Conservation (phyloP, 495 filamentous ascomycete species). For the Darksidea phi region DNA sequence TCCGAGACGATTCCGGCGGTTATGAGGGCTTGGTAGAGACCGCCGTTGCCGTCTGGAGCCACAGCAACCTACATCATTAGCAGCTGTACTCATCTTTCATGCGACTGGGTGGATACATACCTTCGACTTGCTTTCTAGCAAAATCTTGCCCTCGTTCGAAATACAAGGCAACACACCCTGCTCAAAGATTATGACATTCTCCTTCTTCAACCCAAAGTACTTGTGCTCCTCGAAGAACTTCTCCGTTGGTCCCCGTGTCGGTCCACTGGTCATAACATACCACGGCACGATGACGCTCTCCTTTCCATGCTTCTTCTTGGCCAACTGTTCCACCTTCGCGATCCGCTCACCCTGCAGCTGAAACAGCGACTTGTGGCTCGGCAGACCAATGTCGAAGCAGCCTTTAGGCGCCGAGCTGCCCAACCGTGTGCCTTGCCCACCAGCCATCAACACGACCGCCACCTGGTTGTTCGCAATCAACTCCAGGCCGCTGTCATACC, state of each 20-base stretch:
- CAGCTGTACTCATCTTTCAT: not conserved
- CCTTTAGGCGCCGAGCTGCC: conserved; percentile 96
- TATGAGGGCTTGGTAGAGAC: conserved; percentile 90
- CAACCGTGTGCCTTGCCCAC: conserved; percentile 91
- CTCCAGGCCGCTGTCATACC: conserved; percentile 82
- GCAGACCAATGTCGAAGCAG: conserved; percentile 91
- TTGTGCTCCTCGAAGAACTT: conserved; percentile 85
- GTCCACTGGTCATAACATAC: conserved; percentile 99
- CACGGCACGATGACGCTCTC: conserved; percentile 75
- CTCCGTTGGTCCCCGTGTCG: conserved; percentile 89
- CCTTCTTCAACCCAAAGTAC: conserved; percentile 83
- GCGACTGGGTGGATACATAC: conserved; percentile 44
- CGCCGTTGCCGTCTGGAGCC: conserved; percentile 97
- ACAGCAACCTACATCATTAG: conserved; percentile 66
- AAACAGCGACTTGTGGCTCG: conserved; percentile 91
- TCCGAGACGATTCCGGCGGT: conserved; percentile 79
- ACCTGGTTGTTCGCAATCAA: conserved; percentile 86
- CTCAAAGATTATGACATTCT: conserved; percentile 91
- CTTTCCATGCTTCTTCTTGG: conserved; percentile 66
- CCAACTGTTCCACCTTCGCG: conserved; percentile 76
- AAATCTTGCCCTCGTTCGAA: conserved; percentile 95
- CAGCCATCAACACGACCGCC: conserved; percentile 93
- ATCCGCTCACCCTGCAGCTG: conserved; percentile 97
- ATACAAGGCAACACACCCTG: conserved; percentile 96
- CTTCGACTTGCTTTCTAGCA: conserved; percentile 86